phyloP scores from a whole-genome alignment of 129 eudicot genomes.

The Centaurea solstitialis region DNA sequence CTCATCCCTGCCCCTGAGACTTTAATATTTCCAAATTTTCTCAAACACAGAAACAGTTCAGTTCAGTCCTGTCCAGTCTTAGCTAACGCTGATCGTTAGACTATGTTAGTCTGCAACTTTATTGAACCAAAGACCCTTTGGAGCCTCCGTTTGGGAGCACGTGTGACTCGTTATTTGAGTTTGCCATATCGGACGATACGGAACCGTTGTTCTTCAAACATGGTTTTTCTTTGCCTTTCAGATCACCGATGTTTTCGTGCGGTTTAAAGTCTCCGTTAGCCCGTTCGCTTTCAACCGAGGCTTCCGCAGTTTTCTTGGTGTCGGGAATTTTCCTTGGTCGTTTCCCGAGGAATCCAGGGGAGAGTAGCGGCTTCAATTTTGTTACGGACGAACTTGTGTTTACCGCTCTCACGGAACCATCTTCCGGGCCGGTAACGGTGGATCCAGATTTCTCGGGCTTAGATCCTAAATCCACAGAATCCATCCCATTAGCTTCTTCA shows the following conservation, averaged over 20 bases:
- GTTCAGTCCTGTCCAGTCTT: neutral
- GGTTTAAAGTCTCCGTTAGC: constrained; percentile 10
- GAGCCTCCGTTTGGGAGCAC: constrained; percentile 27
- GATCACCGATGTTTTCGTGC: neutral
- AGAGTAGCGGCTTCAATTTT: constrained; percentile 41
- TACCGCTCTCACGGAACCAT: constrained; percentile 14
- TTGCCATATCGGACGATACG: neutral
- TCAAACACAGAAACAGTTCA: constrained; percentile 21
- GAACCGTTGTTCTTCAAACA: constrained; percentile 6
- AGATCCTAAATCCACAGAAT: constrained; percentile 9
- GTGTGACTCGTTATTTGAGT: constrained; percentile 3
- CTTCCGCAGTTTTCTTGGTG: constrained; percentile 26
- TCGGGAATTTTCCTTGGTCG: constrained; percentile 22
- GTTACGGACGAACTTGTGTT: constrained; percentile 27
- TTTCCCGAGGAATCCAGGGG: constrained; percentile 55
- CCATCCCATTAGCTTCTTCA: constrained; percentile 16
- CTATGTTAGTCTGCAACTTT: constrained; percentile 17
- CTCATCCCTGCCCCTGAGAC: constrained; percentile 33
- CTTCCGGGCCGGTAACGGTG: neutral
- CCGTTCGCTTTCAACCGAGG: constrained; percentile 9
- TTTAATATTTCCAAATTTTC: constrained; percentile 10
- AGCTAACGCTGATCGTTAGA: constrained; percentile 4
- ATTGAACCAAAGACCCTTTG: constrained; percentile 15
- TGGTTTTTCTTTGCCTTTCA: neutral
- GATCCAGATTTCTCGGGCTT: constrained; percentile 14